Conservation (phyloP, 306 rosid genomes). For the Astragalus glycyphyllos region DNA sequence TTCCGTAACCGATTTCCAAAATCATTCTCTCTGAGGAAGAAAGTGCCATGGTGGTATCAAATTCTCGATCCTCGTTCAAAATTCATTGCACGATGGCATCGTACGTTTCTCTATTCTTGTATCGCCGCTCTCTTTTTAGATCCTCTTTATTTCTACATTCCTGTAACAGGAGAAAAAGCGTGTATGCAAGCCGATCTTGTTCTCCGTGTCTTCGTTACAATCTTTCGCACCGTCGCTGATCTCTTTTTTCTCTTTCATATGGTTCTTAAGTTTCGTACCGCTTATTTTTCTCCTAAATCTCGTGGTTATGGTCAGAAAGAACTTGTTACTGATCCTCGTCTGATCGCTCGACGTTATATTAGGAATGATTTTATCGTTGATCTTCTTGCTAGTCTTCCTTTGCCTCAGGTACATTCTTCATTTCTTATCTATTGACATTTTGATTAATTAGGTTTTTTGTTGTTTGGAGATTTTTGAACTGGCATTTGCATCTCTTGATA, state of each 20-base stretch:
- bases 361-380: constrained; percentile 65
- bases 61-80: constrained; percentile 69
- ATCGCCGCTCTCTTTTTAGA: constrained; percentile 77
- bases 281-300: constrained; percentile 57
- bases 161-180: constrained; percentile 58
- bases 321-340: constrained; percentile 63
- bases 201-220: constrained; percentile 68
- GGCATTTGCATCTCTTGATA: too few species aligned
- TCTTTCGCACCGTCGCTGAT: constrained; percentile 69
- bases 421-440: background rate
- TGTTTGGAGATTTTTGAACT: too few species aligned
- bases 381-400: constrained; percentile 77
- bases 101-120: constrained; percentile 59
- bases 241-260: constrained; percentile 71
- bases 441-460: too few species aligned
- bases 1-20: constrained; percentile 47
- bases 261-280: constrained; percentile 74
- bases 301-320: constrained; percentile 69
- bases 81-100: constrained; percentile 65
- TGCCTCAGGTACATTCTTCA: constrained; percentile 67
- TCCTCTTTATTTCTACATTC: constrained; percentile 81
- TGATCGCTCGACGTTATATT: constrained; percentile 67
- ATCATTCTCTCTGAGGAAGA: constrained; percentile 56
- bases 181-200: constrained; percentile 62
- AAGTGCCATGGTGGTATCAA: constrained; percentile 81